Evolutionary conservation across 2,329 filamentous ascomycete genomes (phyloP).

Genomic region (Cercospora brassicicola): DNA sequence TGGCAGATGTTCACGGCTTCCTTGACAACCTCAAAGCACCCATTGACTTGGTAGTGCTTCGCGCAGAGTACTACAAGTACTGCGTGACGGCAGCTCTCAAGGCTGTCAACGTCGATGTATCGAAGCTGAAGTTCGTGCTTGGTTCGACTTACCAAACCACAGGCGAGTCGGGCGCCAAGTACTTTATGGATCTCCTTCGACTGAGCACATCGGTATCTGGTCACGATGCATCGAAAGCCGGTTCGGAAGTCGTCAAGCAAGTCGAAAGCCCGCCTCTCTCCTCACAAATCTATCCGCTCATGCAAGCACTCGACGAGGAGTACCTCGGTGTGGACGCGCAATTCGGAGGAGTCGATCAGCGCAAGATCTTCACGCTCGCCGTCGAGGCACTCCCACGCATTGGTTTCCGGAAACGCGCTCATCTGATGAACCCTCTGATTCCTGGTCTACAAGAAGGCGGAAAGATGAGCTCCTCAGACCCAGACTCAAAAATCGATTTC

Average conservation of each 20-base stretch:
- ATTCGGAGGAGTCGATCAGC: conserved; percentile 80
- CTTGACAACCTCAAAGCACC: conserved; percentile 63
- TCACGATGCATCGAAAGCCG: conserved; percentile 84
- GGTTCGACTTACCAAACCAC: conserved; percentile 58
- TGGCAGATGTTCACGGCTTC: conserved; percentile 63
- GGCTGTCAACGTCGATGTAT: conserved; percentile 74
- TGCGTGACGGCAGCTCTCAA: conserved; percentile 73
- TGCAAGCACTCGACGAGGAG: conserved; percentile 90
- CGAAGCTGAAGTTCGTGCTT: conserved; percentile 77
- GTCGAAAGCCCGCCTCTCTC: conserved; percentile 71
- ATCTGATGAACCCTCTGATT: conserved; percentile 85
- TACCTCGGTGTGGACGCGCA: conserved; percentile 85
- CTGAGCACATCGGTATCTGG: conserved; percentile 69
- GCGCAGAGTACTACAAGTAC: conserved; percentile 79
- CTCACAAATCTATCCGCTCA: conserved; percentile 77
- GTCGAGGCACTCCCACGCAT: conserved; percentile 82
- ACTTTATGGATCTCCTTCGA: conserved; percentile 86
- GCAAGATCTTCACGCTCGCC: conserved; percentile 84
- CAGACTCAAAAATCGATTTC: conserved; percentile 88
- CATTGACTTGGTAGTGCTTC: conserved; percentile 78
- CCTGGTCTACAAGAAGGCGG: conserved; percentile 72
- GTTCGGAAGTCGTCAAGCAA: conserved; percentile 94
- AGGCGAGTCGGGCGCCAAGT: conserved; percentile 69
- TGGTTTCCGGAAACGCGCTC: conserved; percentile 74
- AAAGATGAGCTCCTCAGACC: conserved; percentile 74